phyloP scores from a whole-genome alignment of 306 rosid species.

The Cucurbita ficifolia region DNA sequence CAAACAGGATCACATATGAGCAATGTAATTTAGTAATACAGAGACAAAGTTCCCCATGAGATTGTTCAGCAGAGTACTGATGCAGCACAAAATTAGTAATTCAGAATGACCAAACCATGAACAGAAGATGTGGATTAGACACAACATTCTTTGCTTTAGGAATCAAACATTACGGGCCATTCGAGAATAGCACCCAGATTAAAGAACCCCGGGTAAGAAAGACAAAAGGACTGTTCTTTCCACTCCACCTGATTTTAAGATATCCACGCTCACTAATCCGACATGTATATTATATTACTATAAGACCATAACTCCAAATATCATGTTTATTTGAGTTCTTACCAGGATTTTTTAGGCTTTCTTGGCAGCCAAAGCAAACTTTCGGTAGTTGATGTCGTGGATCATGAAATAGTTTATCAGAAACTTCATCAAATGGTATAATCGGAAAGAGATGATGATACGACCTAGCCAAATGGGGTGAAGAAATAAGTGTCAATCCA shows the following conservation, averaged over 20 bases:
- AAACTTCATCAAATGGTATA: conserved; percentile 75
- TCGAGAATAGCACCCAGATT: background rate
- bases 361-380: conserved; percentile 85
- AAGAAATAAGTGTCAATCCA: conserved; percentile 91
- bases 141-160: background rate
- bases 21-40: background rate
- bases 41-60: background rate
- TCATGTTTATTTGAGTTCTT: conserved; percentile 14
- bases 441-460: conserved; percentile 95
- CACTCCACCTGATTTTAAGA: background rate
- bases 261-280: background rate
- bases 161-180: background rate
- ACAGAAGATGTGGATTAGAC: background rate
- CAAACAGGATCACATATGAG: background rate
- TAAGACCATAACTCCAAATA: background rate
- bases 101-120: background rate
- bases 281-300: background rate
- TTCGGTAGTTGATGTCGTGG: conserved; percentile 25
- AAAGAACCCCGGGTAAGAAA: background rate
- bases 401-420: conserved; percentile 33
- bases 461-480: conserved; percentile 96
- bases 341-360: conserved; percentile 50
- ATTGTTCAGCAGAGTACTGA: background rate
- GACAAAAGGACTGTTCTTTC: background rate
- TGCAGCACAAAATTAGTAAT: background rate